Percentiles rank a stretch among this genome's conserved stretches.
phyloP scores from a whole-genome alignment of 2,329 filamentous ascomycete species.

The Beauveria sp. region DNA sequence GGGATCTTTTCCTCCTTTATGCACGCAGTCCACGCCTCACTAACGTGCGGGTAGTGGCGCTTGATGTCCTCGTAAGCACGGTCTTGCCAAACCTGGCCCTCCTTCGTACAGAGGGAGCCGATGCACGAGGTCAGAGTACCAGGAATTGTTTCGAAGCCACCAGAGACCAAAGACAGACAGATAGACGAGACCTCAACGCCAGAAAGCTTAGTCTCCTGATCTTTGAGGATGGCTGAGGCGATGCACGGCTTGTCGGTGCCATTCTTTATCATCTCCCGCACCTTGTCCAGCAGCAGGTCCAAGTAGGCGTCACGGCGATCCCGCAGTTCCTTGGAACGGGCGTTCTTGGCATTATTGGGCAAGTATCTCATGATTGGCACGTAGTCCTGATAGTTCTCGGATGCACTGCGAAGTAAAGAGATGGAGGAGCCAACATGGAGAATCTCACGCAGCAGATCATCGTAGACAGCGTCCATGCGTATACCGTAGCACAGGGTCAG shows the following conservation, averaged over 20 bases:
- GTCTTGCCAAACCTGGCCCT: slow-evolving; percentile 44
- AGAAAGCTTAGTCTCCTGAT: slow-evolving; percentile 43
- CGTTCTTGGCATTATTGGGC: slow-evolving; percentile 44
- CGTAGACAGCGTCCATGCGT: slow-evolving; percentile 44
- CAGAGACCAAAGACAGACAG: slow-evolving; percentile 43
- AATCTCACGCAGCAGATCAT: slow-evolving; percentile 48
- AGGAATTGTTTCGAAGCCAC: slow-evolving; percentile 47
- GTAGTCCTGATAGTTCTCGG: slow-evolving; percentile 47
- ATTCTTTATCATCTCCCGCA: slow-evolving; percentile 41
- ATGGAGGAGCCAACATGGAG: slow-evolving; percentile 31
- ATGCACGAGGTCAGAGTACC: slow-evolving; percentile 45
- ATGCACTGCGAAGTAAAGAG: slow-evolving; percentile 38
- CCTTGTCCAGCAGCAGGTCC: slow-evolving; percentile 40
- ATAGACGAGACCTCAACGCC: slow-evolving; percentile 47
- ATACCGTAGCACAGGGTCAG: slow-evolving; percentile 6
- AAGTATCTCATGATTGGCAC: slow-evolving; percentile 41
- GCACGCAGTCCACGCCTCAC: slow-evolving; percentile 37
- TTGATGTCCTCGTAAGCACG: slow-evolving; percentile 44
- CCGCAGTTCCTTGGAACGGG: slow-evolving; percentile 37
- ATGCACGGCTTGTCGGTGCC: slow-evolving; percentile 48
- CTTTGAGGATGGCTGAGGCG: slow-evolving; percentile 45
- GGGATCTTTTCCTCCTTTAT: slow-evolving; percentile 40
- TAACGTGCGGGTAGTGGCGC: slow-evolving; percentile 35
- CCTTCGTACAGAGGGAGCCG: slow-evolving; percentile 38
- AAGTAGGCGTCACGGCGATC: slow-evolving; percentile 42